Evolutionary conservation across 2,329 filamentous ascomycete species (phyloP).

Genomic region (Fusarium ambrosium): DNA sequence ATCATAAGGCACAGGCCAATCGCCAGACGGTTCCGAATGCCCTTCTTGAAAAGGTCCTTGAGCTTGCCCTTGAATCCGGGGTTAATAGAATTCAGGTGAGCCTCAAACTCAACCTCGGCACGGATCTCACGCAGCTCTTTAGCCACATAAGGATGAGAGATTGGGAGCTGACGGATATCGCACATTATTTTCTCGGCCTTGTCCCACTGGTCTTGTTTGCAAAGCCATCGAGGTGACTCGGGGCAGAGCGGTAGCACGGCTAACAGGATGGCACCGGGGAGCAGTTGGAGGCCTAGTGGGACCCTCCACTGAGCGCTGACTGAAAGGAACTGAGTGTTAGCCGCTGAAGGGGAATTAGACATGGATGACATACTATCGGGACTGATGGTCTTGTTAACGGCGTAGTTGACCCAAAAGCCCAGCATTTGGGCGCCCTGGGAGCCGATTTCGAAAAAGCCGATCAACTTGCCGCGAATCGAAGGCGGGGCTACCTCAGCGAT

Average conservation of each 20-base stretch:
- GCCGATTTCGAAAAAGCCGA: constrained; percentile 61
- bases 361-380: not conserved
- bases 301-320: constrained; percentile 58
- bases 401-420: constrained; percentile 57
- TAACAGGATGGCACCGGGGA: constrained; percentile 67
- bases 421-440: constrained; percentile 39
- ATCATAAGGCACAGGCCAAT: constrained; percentile 65
- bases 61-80: constrained; percentile 45
- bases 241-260: constrained; percentile 67
- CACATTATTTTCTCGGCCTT: constrained; percentile 50
- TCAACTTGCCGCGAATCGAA: constrained; percentile 61
- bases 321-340: not conserved
- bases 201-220: constrained; percentile 66
- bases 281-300: constrained; percentile 67
- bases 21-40: constrained; percentile 57
- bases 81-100: constrained; percentile 50
- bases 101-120: constrained; percentile 60
- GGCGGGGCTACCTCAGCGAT: constrained; percentile 58
- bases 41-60: constrained; percentile 47
- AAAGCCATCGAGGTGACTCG: constrained; percentile 71
- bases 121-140: constrained; percentile 68
- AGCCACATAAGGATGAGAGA: constrained; percentile 50
- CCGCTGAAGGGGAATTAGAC: not conserved
- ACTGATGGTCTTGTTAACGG: constrained; percentile 7
- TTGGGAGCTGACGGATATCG: constrained; percentile 50